Percentiles rank a stretch among this genome's conserved stretches.
These are phyloP conservation scores for Vitis rotundifolia DNA, from an alignment of 164 flowering plant species.

Conservation along the genomic window DNA sequence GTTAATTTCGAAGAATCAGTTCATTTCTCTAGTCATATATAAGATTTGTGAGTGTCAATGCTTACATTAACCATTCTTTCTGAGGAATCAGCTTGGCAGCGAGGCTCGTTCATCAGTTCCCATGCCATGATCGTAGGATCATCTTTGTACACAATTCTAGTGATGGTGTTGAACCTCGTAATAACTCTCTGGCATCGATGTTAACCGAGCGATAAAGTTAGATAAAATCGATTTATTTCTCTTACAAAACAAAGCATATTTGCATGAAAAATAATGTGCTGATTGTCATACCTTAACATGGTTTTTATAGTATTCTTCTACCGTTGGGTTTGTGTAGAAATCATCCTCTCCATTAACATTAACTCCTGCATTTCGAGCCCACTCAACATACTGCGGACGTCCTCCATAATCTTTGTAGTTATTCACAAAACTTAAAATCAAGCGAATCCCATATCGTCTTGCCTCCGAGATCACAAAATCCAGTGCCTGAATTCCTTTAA, in stretches of 20 bases:
- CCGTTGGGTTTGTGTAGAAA: conserved; percentile 33
- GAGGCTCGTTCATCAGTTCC: conserved; percentile 63
- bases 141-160: conserved; percentile 34
- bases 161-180: conserved; percentile 40
- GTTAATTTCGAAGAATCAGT: too few species aligned
- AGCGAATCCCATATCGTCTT: conserved; percentile 21
- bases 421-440: conserved; percentile 42
- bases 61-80: conserved; percentile 36
- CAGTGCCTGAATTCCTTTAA: conserved; percentile 30
- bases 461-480: conserved; percentile 60
- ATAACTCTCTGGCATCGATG: conserved; percentile 30
- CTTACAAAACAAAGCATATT: too few species aligned
- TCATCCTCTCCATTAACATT: conserved; percentile 32
- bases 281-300: conserved; percentile 34
- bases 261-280: too few species aligned
- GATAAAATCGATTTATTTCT: not conserved
- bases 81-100: conserved; percentile 45
- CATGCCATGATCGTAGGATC: conserved; percentile 54
- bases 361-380: conserved; percentile 41
- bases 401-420: conserved; percentile 54
- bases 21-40: too few species aligned
- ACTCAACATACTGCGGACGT: conserved; percentile 41
- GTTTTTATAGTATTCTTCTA: conserved; percentile 34
- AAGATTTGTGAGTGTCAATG: too few species aligned
- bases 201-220: too few species aligned